Evolutionary conservation across 441 rosid genomes (phyloP), one percentile per base, ranked within the genome.

Genomic region (Rhodomyrtus psidioides): DNA sequence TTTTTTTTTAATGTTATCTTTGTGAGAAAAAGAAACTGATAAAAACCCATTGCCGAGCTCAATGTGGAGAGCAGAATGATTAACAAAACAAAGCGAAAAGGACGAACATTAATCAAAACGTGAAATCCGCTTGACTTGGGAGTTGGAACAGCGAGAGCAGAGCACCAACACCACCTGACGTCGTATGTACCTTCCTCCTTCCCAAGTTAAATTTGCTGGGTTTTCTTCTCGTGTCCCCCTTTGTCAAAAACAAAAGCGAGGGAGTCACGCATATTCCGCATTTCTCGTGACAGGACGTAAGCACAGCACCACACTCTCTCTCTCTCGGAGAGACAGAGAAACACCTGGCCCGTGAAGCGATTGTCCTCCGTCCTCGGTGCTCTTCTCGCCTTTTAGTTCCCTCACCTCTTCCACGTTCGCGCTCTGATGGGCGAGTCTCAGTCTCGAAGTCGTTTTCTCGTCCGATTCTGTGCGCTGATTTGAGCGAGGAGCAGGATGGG

Each of bases 231-330:
- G 79, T 70, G 79, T 49, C 12, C n/a, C 26, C 7, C 6, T 34
- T 19, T 70, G 49, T 39, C 23, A 70, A 21, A 53, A 21, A 24
- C 26, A 24, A 39, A 39, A 70, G 23, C 26, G 39, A 13, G 49
- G 19, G n/a, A 70, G 79, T 39, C 79, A 70, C 15, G 7, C 79
- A 39, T n/a, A 55, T 95, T 89, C 92, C 91, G 83, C 92, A 89
- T 92, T 88, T 91, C 94, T 89, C 94, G 96, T 93, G 94, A 91
- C 88, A 89, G 85, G 57, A 54, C 87, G 81, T 86, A 85, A 82
- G 82, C 82, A 83, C 85, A 83, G 83, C 62, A 51, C 81, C 55
- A 46, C 81, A 14, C 49, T 24, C 26, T 53, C 34, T 53, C 55
- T 54, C 49, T 2, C 84, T 34, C 34, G 34, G 44, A 55, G 86